phyloP scores from a whole-genome alignment of 73 alveolate species.

The Paraurostyla sp. region DNA sequence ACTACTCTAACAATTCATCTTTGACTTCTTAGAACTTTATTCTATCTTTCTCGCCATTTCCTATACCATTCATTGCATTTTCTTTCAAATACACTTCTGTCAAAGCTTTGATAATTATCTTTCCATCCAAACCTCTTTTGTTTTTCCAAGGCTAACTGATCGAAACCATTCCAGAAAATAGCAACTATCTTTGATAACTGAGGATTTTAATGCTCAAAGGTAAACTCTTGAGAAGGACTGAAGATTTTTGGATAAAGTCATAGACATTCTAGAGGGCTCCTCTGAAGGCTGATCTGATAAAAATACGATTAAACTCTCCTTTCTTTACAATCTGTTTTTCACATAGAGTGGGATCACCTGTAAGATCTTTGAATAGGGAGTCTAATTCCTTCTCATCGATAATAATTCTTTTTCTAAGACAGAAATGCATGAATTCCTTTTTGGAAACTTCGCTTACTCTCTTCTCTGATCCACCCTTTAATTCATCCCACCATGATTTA shows the following conservation, averaged over 20 bases:
- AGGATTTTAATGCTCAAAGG: constrained; percentile 14
- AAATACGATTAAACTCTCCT: neutral
- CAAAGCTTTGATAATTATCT: constrained; percentile 8
- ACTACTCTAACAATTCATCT: neutral
- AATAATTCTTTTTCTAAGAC: constrained; percentile 4
- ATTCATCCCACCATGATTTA: constrained; percentile 38
- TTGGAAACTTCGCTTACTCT: constrained; percentile 27
- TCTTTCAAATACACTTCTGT: too few species aligned
- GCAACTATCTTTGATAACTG: constrained; percentile 16
- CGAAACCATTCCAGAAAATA: constrained; percentile 29
- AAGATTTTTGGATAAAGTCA: constrained; percentile 5
- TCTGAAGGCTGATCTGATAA: constrained; percentile 9
- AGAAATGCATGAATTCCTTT: constrained; percentile 22
- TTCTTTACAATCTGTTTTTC: neutral
- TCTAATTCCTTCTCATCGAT: constrained; percentile 45
- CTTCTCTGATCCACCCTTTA: constrained; percentile 11
- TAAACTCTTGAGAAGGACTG: constrained; percentile 1
- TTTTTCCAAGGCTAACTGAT: constrained; percentile 33
- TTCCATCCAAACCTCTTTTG: constrained; percentile 36
- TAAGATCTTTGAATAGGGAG: constrained; percentile 19
- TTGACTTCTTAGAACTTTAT: neutral
- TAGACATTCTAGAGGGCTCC: constrained; percentile 35
- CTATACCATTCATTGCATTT: too few species aligned
- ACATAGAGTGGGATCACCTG: neutral
- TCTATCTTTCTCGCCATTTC: neutral